Base-by-base conservation (phyloP, 495 filamentous ascomycete species). In the Talaromyces proteolyticus region DNA sequence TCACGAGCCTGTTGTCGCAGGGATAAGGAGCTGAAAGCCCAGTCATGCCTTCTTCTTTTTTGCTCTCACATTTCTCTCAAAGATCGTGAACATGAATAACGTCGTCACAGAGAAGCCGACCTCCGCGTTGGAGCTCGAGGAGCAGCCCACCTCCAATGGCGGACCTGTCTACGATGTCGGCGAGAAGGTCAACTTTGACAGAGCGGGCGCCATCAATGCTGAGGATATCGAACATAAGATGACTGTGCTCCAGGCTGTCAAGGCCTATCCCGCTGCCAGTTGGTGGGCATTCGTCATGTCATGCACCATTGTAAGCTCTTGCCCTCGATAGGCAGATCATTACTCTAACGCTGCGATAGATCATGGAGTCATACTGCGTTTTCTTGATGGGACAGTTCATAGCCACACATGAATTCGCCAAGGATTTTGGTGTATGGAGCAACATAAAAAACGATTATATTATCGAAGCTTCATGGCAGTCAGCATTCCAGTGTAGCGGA, bases 241-340 rank as follows among this genome's bases (percentile, higher is more conserved):
- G 73, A 67, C 62, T 45, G 72, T 76, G 53, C 53, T 71, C n/a
- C 42, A 76, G 59, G 70, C 72, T 57, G 66, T 75, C 47, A 60
- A 58, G 53, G 63, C 65, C 43, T 75, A 78, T 57, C 72, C 72
- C 43, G 64, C 66, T 60, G 73, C 73, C 47, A 62, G 57, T 40
- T 72, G 64, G 46, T 76, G 73, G 74, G 73, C 74, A 42, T 76
- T 78, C 49, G 55, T 78, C 58, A 73, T 77, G 66, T 77, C 70
- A 26, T 69, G 20, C 52, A 77, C 73, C 51, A 77, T 77, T 70
- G 73, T 75, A 66, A 70, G 72, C 47, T 59, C 49, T 59, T 51
- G 54, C 44, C 49, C 51, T 38, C 46, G 53, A 51, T 43, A 51
- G 29, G 48, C 29, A 47, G 51, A 53, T 59, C 51, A 47, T 54